A percentile compares a stretch with the other conserved stretches of the same genome.
Evolutionary conservation across 2,329 filamentous ascomycete genomes (phyloP).

Genomic region (Talaromyces amestolkiae): DNA sequence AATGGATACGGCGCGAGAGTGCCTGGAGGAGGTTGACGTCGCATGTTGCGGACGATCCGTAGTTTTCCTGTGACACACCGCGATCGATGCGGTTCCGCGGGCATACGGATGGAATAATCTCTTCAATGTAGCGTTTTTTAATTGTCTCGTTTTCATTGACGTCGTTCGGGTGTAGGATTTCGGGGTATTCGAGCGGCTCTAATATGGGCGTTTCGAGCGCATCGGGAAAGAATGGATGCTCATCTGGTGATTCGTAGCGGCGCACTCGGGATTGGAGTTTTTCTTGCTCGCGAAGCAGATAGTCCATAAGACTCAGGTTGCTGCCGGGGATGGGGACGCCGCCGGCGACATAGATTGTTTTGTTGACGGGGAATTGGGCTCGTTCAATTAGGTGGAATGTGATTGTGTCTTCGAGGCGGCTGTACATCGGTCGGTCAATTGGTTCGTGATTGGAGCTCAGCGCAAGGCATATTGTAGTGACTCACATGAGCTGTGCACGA

Average conservation of each 20-base stretch:
- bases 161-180: constrained; percentile 80
- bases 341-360: constrained; percentile 77
- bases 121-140: constrained; percentile 77
- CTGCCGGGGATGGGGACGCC: constrained; percentile 74
- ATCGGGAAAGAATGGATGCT: constrained; percentile 93
- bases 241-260: constrained; percentile 92
- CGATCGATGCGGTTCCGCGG: constrained; percentile 71
- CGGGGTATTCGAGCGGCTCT: constrained; percentile 82
- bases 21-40: constrained; percentile 90
- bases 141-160: constrained; percentile 89
- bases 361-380: constrained; percentile 93
- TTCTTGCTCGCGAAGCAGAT: constrained; percentile 88
- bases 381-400: constrained; percentile 96
- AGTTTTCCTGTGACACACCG: constrained; percentile 87
- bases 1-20: constrained; percentile 86
- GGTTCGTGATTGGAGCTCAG: not conserved
- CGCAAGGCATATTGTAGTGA: not conserved
- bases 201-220: constrained; percentile 77
- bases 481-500: constrained; percentile 87
- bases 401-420: constrained; percentile 95
- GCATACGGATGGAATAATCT: constrained; percentile 81
- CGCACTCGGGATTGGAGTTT: constrained; percentile 87
- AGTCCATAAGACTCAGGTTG: constrained; percentile 83
- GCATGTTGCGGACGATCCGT: constrained; percentile 85
- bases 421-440: constrained; percentile 38